A percentile compares a stretch with the other conserved stretches of the same genome.
These are phyloP conservation scores for Sphaerobolus stellatus DNA, from an alignment of 1,284 basidiomycete species.

Conservation along the genomic window DNA sequence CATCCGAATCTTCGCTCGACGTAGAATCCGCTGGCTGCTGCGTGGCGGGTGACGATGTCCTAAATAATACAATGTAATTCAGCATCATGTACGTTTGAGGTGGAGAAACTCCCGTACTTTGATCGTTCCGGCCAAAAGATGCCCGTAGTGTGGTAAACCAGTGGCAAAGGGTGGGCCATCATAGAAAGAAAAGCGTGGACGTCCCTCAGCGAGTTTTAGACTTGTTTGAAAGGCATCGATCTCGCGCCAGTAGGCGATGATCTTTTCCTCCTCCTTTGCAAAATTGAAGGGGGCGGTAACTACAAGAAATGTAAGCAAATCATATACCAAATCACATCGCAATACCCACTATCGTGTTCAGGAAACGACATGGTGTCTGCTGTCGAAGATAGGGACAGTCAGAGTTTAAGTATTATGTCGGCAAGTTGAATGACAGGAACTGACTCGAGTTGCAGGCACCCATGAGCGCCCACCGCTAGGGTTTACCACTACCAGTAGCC, in stretches of 20 bases:
- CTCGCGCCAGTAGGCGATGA: slow-evolving; percentile 90
- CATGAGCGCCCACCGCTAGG: no score
- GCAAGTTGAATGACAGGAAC: no score
- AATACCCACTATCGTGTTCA: no score
- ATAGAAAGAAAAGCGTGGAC: slow-evolving; percentile 92
- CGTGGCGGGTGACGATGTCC: slow-evolving; percentile 97
- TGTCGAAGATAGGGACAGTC: no score
- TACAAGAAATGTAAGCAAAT: slow-evolving; percentile 26
- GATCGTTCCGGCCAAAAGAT: slow-evolving; percentile 89
- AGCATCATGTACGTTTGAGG: no score
- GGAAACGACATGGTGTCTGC: no score
- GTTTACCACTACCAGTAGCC: no score
- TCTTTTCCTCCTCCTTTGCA: slow-evolving; percentile 89
- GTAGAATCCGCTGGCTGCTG: slow-evolving; percentile 90
- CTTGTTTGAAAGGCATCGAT: slow-evolving; percentile 98
- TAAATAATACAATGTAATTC: slow-evolving; percentile 35
- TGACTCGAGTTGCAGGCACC: no score
- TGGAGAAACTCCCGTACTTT: slow-evolving; percentile 81
- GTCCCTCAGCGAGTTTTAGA: slow-evolving; percentile 87
- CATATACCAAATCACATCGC: no score
- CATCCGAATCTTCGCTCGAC: slow-evolving; percentile 97
- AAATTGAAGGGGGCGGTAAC: slow-evolving; percentile 83
- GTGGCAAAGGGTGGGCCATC: slow-evolving; percentile 99
- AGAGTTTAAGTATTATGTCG: no score
- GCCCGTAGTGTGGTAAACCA: slow-evolving; percentile 95